Evolutionary conservation across 306 rosid genomes (phyloP).

Genomic region (Canavalia ensiformis): DNA sequence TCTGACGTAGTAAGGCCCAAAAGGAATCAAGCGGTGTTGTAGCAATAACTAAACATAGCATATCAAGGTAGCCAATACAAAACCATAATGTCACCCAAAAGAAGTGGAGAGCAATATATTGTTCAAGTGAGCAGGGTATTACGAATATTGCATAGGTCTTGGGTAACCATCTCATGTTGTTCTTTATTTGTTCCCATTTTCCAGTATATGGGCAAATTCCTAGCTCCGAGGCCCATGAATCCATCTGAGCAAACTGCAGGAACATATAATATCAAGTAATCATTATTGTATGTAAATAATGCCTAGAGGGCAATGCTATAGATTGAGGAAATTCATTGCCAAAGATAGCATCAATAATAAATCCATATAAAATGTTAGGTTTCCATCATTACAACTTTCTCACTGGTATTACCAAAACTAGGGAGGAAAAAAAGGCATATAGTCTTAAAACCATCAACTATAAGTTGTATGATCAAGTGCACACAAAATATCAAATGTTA

Average conservation of each 20-base stretch:
- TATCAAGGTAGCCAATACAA: constrained; percentile 6
- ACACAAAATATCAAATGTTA: constrained; percentile 20
- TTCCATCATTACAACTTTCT: constrained; percentile 28
- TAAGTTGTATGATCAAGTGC: constrained; percentile 14
- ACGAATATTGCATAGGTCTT: constrained; percentile 77
- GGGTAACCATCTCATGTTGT: constrained; percentile 85
- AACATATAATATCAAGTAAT: constrained; percentile 27
- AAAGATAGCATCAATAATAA: constrained; percentile 17
- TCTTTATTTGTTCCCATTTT: constrained; percentile 65
- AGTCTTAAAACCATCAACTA: constrained; percentile 7
- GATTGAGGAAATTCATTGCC: constrained; percentile 35
- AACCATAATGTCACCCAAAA: not conserved
- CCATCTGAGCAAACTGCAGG: constrained; percentile 73
- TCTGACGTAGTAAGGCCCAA: not conserved
- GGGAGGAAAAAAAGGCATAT: not conserved
- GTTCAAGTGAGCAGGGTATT: constrained; percentile 52
- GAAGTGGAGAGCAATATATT: constrained; percentile 17
- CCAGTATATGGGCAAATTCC: constrained; percentile 79
- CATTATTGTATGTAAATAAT: constrained; percentile 20
- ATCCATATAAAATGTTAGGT: not conserved
- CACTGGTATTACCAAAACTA: constrained; percentile 23
- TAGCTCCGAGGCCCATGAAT: constrained; percentile 55
- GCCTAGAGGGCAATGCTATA: constrained; percentile 13
- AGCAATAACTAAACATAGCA: constrained; percentile 30
- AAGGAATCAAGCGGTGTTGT: constrained; percentile 31